A percentile compares a stretch with the other conserved stretches of the same genome.
These are phyloP conservation scores for Anisogramma anomala DNA, from an alignment of 2,329 filamentous ascomycete genomes.

Conservation along the genomic window DNA sequence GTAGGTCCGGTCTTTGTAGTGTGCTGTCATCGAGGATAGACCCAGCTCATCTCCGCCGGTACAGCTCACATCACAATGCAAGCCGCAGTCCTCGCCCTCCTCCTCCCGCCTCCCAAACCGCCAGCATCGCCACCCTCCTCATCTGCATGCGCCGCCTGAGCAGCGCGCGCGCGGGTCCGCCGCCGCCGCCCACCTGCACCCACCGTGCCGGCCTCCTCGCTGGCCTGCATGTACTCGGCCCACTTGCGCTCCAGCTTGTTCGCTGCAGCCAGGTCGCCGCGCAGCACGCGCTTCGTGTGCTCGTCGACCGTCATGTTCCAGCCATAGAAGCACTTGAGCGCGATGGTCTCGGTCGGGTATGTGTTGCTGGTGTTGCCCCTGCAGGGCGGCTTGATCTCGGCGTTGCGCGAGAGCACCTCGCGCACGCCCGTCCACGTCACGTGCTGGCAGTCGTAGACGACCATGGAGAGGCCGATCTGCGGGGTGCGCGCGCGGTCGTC, in stretches of 20 bases:
- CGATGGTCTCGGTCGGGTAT: slow-evolving; percentile 69
- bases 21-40: too few relatives aligned
- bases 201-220: slow-evolving; percentile 64
- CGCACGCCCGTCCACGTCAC: slow-evolving; percentile 87
- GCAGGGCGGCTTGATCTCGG: slow-evolving; percentile 52
- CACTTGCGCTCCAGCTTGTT: slow-evolving; percentile 77
- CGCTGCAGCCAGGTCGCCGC: slow-evolving; percentile 64
- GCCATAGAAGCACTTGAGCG: slow-evolving; percentile 86
- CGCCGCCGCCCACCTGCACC: slow-evolving; percentile 58
- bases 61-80: slow-evolving; percentile 18
- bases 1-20: too few relatives aligned
- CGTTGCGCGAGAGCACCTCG: slow-evolving; percentile 76
- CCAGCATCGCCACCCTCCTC: slow-evolving; percentile 54
- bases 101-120: slow-evolving; percentile 51
- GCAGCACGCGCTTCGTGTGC: slow-evolving; percentile 74
- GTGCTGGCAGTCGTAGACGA: slow-evolving; percentile 83
- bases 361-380: slow-evolving; percentile 19
- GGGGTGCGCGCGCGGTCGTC: slow-evolving; percentile 32
- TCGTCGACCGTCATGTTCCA: slow-evolving; percentile 94
- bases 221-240: slow-evolving; percentile 88
- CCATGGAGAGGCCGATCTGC: slow-evolving; percentile 56
- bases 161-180: slow-evolving; percentile 67
- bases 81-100: slow-evolving; percentile 19
- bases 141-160: slow-evolving; percentile 65
- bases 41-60: too few relatives aligned